Evolutionary conservation across 73 alveolate species (phyloP), one percentile per base, ranked within the genome.

Genomic region (Paraurostyla sp.): DNA sequence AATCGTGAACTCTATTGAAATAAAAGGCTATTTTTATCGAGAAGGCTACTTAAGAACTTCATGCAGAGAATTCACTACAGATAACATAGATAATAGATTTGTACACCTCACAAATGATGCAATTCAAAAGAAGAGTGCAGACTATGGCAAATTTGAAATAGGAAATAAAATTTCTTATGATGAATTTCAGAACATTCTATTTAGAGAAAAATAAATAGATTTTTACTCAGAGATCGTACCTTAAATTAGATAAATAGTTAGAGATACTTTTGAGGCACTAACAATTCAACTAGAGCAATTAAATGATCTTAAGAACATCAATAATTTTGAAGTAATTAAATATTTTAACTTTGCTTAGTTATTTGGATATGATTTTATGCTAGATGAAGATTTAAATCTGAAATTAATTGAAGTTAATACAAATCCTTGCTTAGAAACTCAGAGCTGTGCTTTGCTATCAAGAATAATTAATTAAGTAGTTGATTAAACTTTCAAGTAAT

Each of bases 11-110:
- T 92, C 97, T 29, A 83, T 73, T 65, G 58, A 56, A 20, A 45
- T 85, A 54, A 95, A 87, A 80, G 99, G 96, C 13, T 97, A 91
- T 90, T 97, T 93, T 92, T 97, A 95, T 76, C 88, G 92, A 27
- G 99, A 97, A 57, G 99, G 99, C 11, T 97, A 97, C 76, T 60
- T 97, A 58, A 94, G 98, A 87, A 97, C 99, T 40, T 91, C 98
- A 50, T 80, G 95, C 23, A 92, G 96, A 89, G 95, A 92, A 78
- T 97, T 94, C 52, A 87, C 94, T 23, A 71, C 95, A 35, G 92
- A 96, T 56, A 96, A 93, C 71, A 43, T 94, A 35, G 94, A 92
- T 49, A 92, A 94, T 89, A 93, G 93, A 88, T 91, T 91, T 71
- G 88, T 94, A 22, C 99, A 97, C 80, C 83, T 97, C 54, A 97